Evolutionary conservation across 2,329 filamentous ascomycete species (phyloP).

Genomic region (Colletotrichum spaethianum): DNA sequence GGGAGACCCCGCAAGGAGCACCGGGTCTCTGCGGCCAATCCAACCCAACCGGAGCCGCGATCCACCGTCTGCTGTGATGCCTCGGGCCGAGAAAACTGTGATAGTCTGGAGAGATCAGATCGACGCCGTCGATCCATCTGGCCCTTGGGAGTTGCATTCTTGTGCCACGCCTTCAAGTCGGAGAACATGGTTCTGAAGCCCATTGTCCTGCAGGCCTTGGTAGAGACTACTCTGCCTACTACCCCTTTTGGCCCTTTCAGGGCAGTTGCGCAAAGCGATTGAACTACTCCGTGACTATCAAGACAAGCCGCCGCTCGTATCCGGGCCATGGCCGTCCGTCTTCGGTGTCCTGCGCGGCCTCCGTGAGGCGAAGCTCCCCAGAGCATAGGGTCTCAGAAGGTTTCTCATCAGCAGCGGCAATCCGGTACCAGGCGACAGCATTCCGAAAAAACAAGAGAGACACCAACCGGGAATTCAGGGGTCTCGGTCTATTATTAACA

Average conservation of each 20-base stretch:
- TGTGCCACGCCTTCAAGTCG: neutral
- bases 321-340: neutral
- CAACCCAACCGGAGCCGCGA: too few relatives aligned
- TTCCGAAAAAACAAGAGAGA: constrained; percentile 7
- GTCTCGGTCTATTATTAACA: constrained; percentile 33
- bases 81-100: neutral
- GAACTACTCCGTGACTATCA: neutral
- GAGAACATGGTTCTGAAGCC: neutral
- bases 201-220: neutral
- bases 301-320: neutral
- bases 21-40: too few relatives aligned
- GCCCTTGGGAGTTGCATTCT: neutral
- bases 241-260: neutral
- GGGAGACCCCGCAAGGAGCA: neutral
- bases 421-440: constrained; percentile 25
- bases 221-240: neutral
- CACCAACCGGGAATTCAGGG: neutral
- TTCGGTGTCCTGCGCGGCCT: neutral
- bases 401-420: neutral
- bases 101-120: neutral
- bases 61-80: neutral
- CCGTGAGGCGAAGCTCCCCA: neutral
- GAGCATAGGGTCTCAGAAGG: neutral
- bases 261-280: neutral
- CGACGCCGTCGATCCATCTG: neutral